Evolutionary conservation across 345 rosid genomes (phyloP), one percentile per base, ranked within the genome.

Genomic region (Arabidopsis suecica): DNA sequence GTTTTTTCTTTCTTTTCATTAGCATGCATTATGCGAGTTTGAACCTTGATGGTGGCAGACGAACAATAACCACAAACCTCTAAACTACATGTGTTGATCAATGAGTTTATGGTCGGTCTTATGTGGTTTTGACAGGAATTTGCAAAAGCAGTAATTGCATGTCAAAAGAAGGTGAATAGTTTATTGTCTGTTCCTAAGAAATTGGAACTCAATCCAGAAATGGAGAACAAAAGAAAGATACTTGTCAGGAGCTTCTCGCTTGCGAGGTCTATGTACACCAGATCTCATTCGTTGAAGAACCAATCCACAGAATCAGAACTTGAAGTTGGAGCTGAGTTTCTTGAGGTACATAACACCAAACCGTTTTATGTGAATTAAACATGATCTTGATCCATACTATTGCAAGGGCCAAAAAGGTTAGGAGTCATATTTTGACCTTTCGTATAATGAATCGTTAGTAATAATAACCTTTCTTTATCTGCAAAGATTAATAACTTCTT

Each of bases 181-280:
- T 42, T 81, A 23, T 67, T 81, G 37, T 65, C 61, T 7, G 78
- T 84, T 40, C 83, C 86, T 3, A 83, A 72, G 42, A 83, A 85
- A 1, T 16, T 74, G 40, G 82, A 78, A 74, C 82, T 91, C 2
- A 75, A 89, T 68, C 57, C 30, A 68, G 95, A 82, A 72, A 84
- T 89, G 86, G 93, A 91, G 82, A 86, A 82, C 62, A 85, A 79
- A 74, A 86, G 89, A 71, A 86, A 81, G 78, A 61, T 77, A 16
- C 83, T 91, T 22, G 51, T 89, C 1, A 69, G 85, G 54, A 93
- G 97, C 75, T 93, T 91, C 84, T 89, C 92, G 1, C 80, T 88
- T 38, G 98, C 96, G 7, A 91, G 80, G 68, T 67, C 88, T 42
- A 75, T 90, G 65, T 89, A 86, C 71, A 63, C 66, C 0, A 67